Evolutionary conservation across 164 flowering plant species (phyloP).

Genomic region (Dillenia turbinata): DNA sequence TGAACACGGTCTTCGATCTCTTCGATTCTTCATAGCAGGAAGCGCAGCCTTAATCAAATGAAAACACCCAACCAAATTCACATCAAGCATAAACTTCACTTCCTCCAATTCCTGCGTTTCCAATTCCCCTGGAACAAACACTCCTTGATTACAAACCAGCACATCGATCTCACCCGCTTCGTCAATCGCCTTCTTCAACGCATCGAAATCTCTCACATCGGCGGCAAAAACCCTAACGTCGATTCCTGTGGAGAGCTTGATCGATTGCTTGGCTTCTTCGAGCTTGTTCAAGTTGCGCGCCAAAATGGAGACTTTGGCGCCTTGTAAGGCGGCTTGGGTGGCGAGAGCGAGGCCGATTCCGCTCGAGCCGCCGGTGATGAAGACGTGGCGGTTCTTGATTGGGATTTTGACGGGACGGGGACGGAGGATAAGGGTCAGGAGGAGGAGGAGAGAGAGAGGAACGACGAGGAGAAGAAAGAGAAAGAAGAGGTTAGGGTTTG

Average conservation of each 20-base stretch:
- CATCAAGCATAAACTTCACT: constrained; percentile 74
- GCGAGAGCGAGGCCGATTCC: constrained; percentile 94
- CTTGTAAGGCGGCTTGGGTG: constrained; percentile 60
- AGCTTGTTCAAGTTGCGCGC: constrained; percentile 66
- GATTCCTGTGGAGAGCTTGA: constrained; percentile 66
- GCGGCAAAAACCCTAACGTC: constrained; percentile 55
- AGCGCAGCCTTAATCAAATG: constrained; percentile 81
- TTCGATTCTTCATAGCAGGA: constrained; percentile 64
- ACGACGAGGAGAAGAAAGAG: constrained; percentile 28
- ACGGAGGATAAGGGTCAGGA: constrained; percentile 43
- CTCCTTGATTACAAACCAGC: constrained; percentile 77
- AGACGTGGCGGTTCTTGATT: constrained; percentile 75
- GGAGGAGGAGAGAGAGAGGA: constrained; percentile 27
- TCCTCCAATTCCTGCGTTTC: constrained; percentile 59
- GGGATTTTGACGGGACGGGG: constrained; percentile 62
- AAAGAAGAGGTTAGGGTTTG: constrained; percentile 17
- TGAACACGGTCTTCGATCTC: constrained; percentile 54
- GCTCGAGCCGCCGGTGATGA: constrained; percentile 95
- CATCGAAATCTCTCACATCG: constrained; percentile 70
- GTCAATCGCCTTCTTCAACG: constrained; percentile 39
- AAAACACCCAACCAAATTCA: constrained; percentile 74
- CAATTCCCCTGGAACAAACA: constrained; percentile 57
- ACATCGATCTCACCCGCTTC: constrained; percentile 70
- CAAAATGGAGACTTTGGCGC: constrained; percentile 81
- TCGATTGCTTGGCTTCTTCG: constrained; percentile 56